Base-by-base conservation (phyloP, 1,284 basidiomycete genomes). In the Apiotrichum sp. region DNA sequence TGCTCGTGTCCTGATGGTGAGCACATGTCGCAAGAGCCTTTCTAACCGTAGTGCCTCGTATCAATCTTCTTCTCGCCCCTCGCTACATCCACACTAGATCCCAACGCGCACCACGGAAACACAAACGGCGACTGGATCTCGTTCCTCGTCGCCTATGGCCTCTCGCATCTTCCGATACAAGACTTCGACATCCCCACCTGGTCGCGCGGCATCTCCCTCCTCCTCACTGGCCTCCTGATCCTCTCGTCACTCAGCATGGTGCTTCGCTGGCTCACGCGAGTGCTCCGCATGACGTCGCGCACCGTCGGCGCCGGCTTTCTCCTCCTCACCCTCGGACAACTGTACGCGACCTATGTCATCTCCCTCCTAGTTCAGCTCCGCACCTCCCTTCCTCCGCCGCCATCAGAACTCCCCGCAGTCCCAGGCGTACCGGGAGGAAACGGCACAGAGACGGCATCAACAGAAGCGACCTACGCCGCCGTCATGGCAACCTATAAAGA, bases 41-140 rank as follows among this genome's bases (percentile, higher is more conserved):
- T 57, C 45, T 51, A 9, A 52, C 52, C 14, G 11, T 16, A 74
- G 72, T 75, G 72, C 57, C 62, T 73, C 10, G 65, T 69, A 0
- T 73, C 73, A 2, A 49, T 76, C 47, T 68, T 76, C 50, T 66
- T 68, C 46, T 56, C 69, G 1, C 69, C 68, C 3, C 48, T 67
- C 1, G 55, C 69, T 3, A 66, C 68, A 4, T 63, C 62, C 11
- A 62, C 63, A 11, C 41, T 61, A 6, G 49, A 62, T 1, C 49
- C 36, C 13, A 8, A 47, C 3, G 16, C 38, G 13, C 33, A 41
- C 13, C 67, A 67, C 51, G 73, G 70, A 11, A 74, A 72, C 50
- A 67, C 70, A 31, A 73, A 75, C 55, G 73, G 73, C 33, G 76
- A 77, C 59, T 77, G 76, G 76, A 75, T 77, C 35, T 74, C 72